These are phyloP conservation scores for Triticum monococcum DNA, from an alignment of 176 grass and related monocot genomes.

Conservation along the genomic window DNA sequence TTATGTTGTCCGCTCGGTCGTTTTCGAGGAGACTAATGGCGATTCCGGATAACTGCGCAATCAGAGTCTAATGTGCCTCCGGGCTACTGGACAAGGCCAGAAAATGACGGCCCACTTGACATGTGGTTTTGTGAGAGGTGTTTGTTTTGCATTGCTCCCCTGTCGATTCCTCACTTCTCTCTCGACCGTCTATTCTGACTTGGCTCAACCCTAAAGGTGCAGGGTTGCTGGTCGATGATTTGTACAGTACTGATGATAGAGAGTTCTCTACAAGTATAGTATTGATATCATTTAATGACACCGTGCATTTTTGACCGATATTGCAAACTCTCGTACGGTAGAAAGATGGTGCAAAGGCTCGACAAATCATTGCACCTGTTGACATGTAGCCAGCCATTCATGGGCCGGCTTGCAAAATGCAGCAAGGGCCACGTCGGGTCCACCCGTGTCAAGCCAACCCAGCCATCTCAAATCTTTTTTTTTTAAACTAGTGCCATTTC, in stretches of 20 bases:
- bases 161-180: not conserved
- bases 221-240: not conserved
- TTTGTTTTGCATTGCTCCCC: not conserved
- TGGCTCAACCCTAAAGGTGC: not conserved
- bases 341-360: not conserved
- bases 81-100: not conserved
- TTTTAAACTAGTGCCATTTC: too few relatives aligned
- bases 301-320: not conserved
- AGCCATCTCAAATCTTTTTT: not conserved
- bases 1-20: conserved; percentile 11
- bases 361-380: not conserved
- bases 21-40: conserved; percentile 18
- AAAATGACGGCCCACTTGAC: not conserved
- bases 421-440: not conserved
- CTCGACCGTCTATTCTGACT: too few relatives aligned
- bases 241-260: not conserved
- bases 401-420: not conserved
- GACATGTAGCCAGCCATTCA: not conserved
- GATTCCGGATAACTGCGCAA: not conserved
- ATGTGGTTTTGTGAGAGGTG: not conserved
- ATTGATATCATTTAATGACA: too few relatives aligned
- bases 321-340: not conserved
- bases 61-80: not conserved
- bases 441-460: not conserved
- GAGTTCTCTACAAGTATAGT: not conserved